phyloP scores from a whole-genome alignment of 2,329 filamentous ascomycete genomes.

The Fusarium piperis region DNA sequence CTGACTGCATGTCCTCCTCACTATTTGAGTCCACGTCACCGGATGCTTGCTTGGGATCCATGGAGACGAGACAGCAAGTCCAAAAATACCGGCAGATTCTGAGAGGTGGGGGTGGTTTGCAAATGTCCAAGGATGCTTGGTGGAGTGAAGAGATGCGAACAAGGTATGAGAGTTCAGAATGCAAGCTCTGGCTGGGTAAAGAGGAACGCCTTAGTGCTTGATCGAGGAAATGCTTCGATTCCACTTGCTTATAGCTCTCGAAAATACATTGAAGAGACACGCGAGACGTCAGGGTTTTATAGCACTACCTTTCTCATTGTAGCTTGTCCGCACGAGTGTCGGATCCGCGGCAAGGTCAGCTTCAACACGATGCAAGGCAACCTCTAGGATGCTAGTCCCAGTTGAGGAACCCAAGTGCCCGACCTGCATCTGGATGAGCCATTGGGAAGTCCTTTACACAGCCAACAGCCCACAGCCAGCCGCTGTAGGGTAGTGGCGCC shows the following conservation, averaged over 20 bases:
- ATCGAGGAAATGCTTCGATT: background rate
- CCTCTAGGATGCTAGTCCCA: background rate
- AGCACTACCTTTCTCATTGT: background rate
- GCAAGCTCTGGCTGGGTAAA: background rate
- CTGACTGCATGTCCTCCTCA: background rate
- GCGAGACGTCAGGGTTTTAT: background rate
- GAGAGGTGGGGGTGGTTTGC: no score
- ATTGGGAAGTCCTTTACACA: background rate
- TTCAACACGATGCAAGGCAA: background rate
- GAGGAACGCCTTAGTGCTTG: background rate
- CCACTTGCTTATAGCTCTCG: background rate
- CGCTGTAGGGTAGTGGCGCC: background rate
- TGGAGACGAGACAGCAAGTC: background rate
- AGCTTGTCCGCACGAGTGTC: background rate
- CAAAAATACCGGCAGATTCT: background rate
- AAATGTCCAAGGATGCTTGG: no score
- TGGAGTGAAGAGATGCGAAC: no score
- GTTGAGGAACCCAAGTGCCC: background rate
- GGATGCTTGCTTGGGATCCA: background rate
- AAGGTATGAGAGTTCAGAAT: no score
- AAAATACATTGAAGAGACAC: background rate
- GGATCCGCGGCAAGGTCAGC: no score
- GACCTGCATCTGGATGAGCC: background rate
- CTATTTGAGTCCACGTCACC: background rate
- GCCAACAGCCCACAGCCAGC: no score